These are phyloP conservation scores for Melastoma candidum DNA, from an alignment of 441 rosid species.

Conservation along the genomic window DNA sequence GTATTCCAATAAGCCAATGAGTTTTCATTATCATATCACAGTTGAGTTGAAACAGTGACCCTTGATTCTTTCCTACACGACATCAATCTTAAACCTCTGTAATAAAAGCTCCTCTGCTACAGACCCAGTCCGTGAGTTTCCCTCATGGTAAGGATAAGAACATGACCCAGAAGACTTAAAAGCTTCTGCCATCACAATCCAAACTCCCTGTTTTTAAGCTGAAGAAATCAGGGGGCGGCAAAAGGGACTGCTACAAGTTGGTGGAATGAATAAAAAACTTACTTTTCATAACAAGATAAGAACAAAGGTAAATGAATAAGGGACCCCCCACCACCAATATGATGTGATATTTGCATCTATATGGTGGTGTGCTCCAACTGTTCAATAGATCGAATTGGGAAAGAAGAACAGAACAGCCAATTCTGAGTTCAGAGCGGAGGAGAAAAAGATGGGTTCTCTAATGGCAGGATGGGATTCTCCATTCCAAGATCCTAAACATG, in stretches of 20 bases:
- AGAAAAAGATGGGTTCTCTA: conserved; percentile 63
- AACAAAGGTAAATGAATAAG: conserved; percentile 13
- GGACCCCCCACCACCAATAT: conserved; percentile 1
- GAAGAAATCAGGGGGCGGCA: no score
- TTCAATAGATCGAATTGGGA: neutral
- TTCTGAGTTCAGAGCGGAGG: neutral
- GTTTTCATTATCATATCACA: no score
- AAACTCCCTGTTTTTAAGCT: neutral
- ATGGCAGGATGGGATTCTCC: conserved; percentile 94
- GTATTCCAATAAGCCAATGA: no score
- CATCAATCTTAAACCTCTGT: no score
- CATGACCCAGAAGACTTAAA: neutral
- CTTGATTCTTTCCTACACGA: no score
- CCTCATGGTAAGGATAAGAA: no score
- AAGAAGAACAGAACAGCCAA: neutral
- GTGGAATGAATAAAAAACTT: neutral
- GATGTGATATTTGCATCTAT: no score
- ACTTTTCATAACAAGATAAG: conserved; percentile 18
- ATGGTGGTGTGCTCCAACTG: neutral
- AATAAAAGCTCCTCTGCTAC: no score
- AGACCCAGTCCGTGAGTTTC: no score
- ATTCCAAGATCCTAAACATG: conserved; percentile 35
- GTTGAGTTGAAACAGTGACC: no score
- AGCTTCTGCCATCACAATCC: neutral
- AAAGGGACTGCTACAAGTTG: neutral